Base-by-base conservation (phyloP, 257 asterid genomes). In the Cordia subcordata region DNA sequence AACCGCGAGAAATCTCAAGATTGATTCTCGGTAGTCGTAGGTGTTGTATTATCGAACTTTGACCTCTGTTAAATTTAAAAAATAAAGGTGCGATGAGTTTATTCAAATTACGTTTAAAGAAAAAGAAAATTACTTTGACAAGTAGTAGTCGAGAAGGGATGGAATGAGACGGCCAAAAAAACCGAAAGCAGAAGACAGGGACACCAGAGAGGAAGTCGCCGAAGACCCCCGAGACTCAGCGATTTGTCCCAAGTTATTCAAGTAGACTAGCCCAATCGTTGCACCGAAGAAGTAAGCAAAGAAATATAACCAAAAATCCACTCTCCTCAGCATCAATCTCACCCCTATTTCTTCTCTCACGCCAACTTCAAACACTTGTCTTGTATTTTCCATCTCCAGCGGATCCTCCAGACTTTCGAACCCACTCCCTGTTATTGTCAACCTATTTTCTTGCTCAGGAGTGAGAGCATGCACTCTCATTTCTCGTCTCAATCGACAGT, bases 131-230 rank as follows among this genome's bases (percentile, higher is more conserved):
- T 50, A 88, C 96, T 60, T 81, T 35, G 79, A 55, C 65, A 72
- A 80, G 19, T 77, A 65, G 18, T 77, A 77, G 63, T 83, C 88
- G 37, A 76, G 62, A 37, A 88, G 71, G 4, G 85, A 88, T 1
- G 96, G 96, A 11, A 86, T 62, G 21, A 88, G 79, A 0, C 96
- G 87, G 20, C 96, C 96, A 39, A 85, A 88, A 72, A 85, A 88
- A n/a, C 85, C 63, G 40, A 83, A 79, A 0, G 95, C 82, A 1
- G 96, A 80, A 27, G 88, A 75, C 66, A 82, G 12, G 0, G 96
- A 88, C 57, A 88, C 88, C 61, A 88, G 59, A 0, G 82, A 63
- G 8, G 87, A 75, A 37, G 83, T 80, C 49, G 57, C 64, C 5
- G 65, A 71, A 51, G 80, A 71, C 0, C 94, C 87, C 0, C 95